A percentile compares a stretch with the other conserved stretches of the same genome.
Evolutionary conservation across 75 land plant species (phyloP).

Genomic region (Larix kaempferi): DNA sequence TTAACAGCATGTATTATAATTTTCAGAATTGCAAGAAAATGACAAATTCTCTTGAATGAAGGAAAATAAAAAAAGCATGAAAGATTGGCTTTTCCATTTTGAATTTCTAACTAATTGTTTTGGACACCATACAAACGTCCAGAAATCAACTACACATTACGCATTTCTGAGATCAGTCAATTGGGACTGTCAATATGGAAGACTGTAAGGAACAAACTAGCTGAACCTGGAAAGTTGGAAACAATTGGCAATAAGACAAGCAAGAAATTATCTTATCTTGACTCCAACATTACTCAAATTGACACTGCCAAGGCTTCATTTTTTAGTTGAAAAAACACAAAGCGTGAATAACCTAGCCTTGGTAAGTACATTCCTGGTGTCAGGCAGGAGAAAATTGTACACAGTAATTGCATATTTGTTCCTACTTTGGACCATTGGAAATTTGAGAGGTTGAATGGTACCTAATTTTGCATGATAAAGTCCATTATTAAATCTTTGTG

Average conservation of each 20-base stretch:
- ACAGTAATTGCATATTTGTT: background rate
- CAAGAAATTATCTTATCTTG: background rate
- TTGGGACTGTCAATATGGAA: background rate
- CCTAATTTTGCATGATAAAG: too few relatives aligned
- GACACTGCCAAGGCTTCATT: conserved; percentile 2
- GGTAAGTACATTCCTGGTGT: too few relatives aligned
- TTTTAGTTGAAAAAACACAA: background rate
- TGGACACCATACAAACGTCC: background rate
- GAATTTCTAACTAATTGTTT: background rate
- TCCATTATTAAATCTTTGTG: background rate
- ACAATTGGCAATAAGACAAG: background rate
- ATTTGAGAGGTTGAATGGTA: too few relatives aligned
- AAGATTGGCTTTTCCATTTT: background rate
- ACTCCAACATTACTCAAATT: background rate
- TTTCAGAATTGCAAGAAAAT: background rate
- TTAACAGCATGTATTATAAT: background rate
- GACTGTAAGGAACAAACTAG: background rate
- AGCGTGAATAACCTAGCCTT: background rate
- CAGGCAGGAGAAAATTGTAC: background rate
- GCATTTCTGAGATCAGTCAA: too few relatives aligned
- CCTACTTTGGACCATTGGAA: too few relatives aligned
- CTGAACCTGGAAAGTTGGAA: background rate
- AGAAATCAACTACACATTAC: too few relatives aligned
- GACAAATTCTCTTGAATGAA: background rate
- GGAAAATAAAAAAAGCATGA: background rate